These are phyloP conservation scores for Camelina neglecta DNA, from an alignment of 345 rosid species.

Conservation along the genomic window DNA sequence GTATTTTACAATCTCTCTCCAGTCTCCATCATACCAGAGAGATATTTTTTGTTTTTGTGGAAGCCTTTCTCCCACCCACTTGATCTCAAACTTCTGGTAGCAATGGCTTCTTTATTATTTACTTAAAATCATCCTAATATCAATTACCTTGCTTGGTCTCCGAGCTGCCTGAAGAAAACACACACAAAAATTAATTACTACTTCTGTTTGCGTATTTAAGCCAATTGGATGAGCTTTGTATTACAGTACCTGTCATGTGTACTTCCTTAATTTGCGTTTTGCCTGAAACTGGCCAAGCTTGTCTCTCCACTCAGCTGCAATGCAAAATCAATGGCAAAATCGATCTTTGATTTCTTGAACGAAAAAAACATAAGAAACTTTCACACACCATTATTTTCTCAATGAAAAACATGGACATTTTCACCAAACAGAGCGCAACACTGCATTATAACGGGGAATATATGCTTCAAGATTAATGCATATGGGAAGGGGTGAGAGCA, in stretches of 20 bases:
- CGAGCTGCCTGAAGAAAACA: constrained; percentile 8
- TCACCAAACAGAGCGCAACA: no score
- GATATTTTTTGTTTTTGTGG: not conserved
- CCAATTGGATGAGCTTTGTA: not conserved
- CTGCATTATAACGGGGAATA: no score
- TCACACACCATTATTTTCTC: constrained; percentile 4
- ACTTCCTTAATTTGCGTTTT: constrained; percentile 74
- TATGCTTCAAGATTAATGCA: no score
- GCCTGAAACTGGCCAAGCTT: constrained; percentile 88
- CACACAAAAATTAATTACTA: not conserved
- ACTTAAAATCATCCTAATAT: not conserved
- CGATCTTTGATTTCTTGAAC: not conserved
- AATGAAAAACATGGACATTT: not conserved
- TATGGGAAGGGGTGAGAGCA: not conserved
- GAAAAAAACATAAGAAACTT: not conserved
- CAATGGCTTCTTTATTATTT: constrained; percentile 37
- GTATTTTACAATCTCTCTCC: constrained; percentile 17
- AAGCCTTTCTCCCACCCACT: constrained; percentile 12
- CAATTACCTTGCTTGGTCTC: not conserved
- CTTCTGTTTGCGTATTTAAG: not conserved
- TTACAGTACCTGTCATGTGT: constrained; percentile 56
- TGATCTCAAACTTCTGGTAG: constrained; percentile 1
- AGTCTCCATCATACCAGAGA: constrained; percentile 9
- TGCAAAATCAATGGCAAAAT: constrained; percentile 39
- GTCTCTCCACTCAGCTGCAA: constrained; percentile 96